Evolutionary conservation across 768 basidiomycete species (phyloP), one percentile per base, ranked within the genome.

Genomic region (Mycena leptocephala): DNA sequence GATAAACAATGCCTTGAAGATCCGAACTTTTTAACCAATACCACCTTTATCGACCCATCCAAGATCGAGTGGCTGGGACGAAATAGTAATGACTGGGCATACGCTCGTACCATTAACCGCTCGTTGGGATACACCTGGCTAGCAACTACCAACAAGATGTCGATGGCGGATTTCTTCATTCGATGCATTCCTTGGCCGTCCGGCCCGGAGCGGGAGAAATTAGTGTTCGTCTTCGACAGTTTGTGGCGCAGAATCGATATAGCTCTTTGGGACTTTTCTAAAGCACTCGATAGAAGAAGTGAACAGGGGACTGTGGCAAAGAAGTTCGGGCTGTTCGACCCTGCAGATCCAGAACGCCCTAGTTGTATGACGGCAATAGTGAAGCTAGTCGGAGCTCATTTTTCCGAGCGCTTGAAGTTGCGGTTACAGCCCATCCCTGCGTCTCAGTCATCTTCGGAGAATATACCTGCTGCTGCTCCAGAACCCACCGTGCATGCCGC

Each of bases 311-410:
- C 65, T 13, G 72, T 74, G 28, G 72, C 65, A n/a, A 48, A 5
- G n/a, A 74, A 74, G 24, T 74, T 74, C 65, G 72, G 72, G 13
- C 32, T 74, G 46, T 61, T 67, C 56, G 26, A 74, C 67, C 72
- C 72, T 2, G 28, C 72, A 5, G 72, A 67, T 41, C 65, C 64
- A 16, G 56, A 74, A 28, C 24, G 72, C 9, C 56, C 63, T 7
- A 66, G n/a, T 5, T 56, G 32, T 14, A 61, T 67, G n/a, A 33
- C 35, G 10, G 41, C 37, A 22, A 14, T 66, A 13, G 9, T 33
- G 20, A 28, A 41, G 18, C 11, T 13, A 41, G 39, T 18, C 39
- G 39, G 39, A 41, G 39, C 39, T 41, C 4, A 41, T 10, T 10
- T 18, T 10, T 10, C 18, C 3, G 39, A 41, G 39, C 39, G 39